A percentile compares a stretch with the other conserved stretches of the same genome.
phyloP scores from a whole-genome alignment of 1,284 basidiomycete genomes.

The Leccinum solheimii region DNA sequence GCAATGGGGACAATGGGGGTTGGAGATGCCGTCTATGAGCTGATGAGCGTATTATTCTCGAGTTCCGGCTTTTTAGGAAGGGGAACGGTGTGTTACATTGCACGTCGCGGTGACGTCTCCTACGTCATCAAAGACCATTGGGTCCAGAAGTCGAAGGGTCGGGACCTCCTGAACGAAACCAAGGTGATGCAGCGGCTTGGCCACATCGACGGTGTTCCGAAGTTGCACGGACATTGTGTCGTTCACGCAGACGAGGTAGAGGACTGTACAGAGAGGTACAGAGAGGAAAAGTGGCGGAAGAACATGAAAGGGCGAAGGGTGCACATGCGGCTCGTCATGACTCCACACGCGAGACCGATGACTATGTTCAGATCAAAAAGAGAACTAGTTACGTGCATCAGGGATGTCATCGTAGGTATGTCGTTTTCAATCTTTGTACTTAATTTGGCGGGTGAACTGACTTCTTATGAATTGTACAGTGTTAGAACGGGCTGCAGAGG shows the following conservation, averaged over 20 bases:
- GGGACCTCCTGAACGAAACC: neutral
- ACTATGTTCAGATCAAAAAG: neutral
- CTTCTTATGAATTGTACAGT: neutral
- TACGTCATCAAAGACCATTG: constrained; percentile 6
- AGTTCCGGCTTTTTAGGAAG: constrained; percentile 1
- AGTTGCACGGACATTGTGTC: neutral
- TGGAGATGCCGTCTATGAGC: neutral
- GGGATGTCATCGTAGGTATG: neutral
- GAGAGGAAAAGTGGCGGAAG: neutral
- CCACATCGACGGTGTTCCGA: neutral
- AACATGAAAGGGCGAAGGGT: neutral
- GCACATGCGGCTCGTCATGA: neutral
- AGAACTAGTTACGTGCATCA: neutral
- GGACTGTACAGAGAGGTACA: neutral
- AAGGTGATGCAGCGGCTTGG: neutral
- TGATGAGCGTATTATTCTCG: constrained; percentile 1
- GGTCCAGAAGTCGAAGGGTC: neutral
- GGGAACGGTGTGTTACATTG: constrained; percentile 1
- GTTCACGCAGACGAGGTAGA: neutral
- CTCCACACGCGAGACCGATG: neutral
- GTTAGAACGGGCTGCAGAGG: neutral
- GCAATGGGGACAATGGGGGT: neutral
- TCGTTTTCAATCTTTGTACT: neutral
- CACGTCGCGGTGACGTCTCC: neutral
- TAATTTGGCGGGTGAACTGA: neutral